A percentile compares a stretch with the other conserved stretches of the same genome.
Evolutionary conservation across 768 basidiomycete genomes (phyloP).

Genomic region (Mrakia gelida): DNA sequence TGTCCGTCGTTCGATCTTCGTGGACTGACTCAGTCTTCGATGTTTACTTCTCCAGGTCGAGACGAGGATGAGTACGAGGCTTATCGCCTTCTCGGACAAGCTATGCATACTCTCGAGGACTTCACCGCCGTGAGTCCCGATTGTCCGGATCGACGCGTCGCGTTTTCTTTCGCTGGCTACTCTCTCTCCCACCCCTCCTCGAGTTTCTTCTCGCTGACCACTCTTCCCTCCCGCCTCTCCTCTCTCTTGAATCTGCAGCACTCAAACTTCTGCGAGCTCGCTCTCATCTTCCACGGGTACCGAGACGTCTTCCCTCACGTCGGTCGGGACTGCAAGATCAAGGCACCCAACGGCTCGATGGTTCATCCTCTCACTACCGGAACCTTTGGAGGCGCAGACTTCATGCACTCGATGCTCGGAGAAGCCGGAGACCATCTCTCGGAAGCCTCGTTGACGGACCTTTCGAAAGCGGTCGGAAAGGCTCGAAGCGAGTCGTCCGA

Average conservation of each 20-base stretch:
- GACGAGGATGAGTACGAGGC: constrained; percentile 50
- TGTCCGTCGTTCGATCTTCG: too few species aligned
- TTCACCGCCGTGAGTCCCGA: constrained; percentile 9
- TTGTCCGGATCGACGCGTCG: not conserved
- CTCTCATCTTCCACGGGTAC: constrained; percentile 66
- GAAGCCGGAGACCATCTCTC: constrained; percentile 54
- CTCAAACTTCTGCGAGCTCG: constrained; percentile 69
- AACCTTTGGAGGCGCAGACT: constrained; percentile 54
- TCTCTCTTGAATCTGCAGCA: constrained; percentile 46
- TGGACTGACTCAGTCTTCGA: too few species aligned
- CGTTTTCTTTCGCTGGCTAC: not conserved
- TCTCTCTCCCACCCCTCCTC: not conserved
- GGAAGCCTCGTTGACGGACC: constrained; percentile 77
- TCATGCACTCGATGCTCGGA: constrained; percentile 59
- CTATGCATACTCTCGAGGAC: constrained; percentile 35
- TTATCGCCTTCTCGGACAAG: constrained; percentile 68
- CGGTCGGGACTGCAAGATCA: constrained; percentile 69
- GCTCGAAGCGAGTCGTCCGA: constrained; percentile 59
- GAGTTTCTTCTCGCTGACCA: not conserved
- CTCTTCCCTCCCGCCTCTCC: not conserved
- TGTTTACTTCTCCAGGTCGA: constrained; percentile 35
- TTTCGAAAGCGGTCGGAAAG: constrained; percentile 69
- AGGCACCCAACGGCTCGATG: constrained; percentile 65
- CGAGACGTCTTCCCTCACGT: constrained; percentile 77
- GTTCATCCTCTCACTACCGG: constrained; percentile 79